Conservation (phyloP, 2,329 filamentous ascomycete genomes). For the Neocatenulostroma microsporum region DNA sequence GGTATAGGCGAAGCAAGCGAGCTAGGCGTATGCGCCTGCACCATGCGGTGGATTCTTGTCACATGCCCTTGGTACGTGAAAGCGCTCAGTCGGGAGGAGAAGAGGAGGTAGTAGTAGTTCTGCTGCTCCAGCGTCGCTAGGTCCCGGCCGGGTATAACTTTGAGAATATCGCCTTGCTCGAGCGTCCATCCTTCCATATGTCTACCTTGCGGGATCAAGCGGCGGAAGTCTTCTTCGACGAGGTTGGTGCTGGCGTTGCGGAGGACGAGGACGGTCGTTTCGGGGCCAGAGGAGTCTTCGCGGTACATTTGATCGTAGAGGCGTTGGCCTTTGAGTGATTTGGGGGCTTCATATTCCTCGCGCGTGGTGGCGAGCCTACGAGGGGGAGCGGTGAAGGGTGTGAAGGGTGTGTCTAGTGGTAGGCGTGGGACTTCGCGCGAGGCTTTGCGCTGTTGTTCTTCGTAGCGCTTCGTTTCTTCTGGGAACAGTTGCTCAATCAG, state of each 20-base stretch:
- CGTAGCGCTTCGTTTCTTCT: constrained; percentile 35
- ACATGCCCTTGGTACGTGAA: constrained; percentile 53
- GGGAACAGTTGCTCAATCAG: constrained; percentile 49
- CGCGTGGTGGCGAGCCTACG: too few species aligned
- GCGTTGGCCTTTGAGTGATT: too few species aligned
- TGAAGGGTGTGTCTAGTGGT: constrained; percentile 18
- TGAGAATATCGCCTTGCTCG: constrained; percentile 44
- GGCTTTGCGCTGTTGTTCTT: constrained; percentile 12
- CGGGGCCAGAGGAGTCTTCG: neutral
- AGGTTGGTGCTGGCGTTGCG: constrained; percentile 53
- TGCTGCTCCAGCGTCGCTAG: constrained; percentile 54
- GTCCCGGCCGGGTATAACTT: constrained; percentile 58
- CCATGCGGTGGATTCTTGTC: constrained; percentile 44
- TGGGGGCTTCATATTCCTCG: too few species aligned
- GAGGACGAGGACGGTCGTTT: constrained; percentile 46
- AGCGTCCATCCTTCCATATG: constrained; percentile 61
- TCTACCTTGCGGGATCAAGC: constrained; percentile 53
- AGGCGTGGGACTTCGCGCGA: constrained; percentile 29
- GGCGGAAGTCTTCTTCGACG: constrained; percentile 61
- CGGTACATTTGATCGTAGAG: too few species aligned
- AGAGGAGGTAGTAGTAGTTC: constrained; percentile 63
- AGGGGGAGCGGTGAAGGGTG: too few species aligned
- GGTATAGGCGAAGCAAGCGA: constrained; percentile 37
- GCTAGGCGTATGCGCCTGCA: constrained; percentile 35
- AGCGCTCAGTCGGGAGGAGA: constrained; percentile 53